Percentiles rank a stretch among this genome's conserved stretches.
phyloP scores from a whole-genome alignment of 192 early-diverging fungal species.

The Podila verticillata region DNA sequence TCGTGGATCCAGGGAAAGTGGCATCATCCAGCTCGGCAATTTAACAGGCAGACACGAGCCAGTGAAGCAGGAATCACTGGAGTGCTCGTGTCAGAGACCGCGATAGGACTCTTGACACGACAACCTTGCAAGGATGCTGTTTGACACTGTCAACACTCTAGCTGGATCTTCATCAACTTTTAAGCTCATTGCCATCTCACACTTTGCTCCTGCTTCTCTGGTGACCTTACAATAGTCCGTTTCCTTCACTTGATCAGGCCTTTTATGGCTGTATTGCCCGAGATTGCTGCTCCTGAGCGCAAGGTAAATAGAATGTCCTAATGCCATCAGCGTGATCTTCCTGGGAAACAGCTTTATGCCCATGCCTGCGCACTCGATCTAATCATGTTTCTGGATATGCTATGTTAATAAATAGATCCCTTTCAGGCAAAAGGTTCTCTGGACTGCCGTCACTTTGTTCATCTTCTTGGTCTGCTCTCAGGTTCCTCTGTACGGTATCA shows the following conservation, averaged over 20 bases:
- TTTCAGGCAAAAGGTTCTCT: slow-evolving; percentile 98
- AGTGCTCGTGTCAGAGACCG: too few species aligned
- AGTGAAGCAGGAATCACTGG: too few species aligned
- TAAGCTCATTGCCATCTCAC: slow-evolving; percentile 10
- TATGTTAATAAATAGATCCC: slow-evolving; percentile 70
- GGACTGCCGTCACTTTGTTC: slow-evolving; percentile 99
- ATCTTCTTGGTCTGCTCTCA: slow-evolving; percentile 99
- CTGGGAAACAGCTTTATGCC: too few species aligned
- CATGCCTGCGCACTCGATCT: too few species aligned
- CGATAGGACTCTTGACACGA: too few species aligned
- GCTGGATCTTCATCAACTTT: slow-evolving; percentile 1
- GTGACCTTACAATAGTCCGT: slow-evolving; percentile 72
- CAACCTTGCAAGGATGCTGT: too few species aligned
- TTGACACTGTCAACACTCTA: not conserved
- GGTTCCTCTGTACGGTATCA: slow-evolving; percentile 99
- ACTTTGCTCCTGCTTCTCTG: slow-evolving; percentile 19
- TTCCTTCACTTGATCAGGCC: slow-evolving; percentile 96
- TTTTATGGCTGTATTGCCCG: slow-evolving; percentile 98
- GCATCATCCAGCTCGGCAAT: too few species aligned
- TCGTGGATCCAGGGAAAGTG: too few species aligned
- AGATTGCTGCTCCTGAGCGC: slow-evolving; percentile 96
- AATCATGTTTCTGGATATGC: not conserved
- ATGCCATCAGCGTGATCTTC: too few species aligned
- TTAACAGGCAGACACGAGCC: too few species aligned
- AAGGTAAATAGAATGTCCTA: slow-evolving; percentile 70